Evolutionary conservation across 1,284 basidiomycete genomes (phyloP), one percentile per base, ranked within the genome.

Genomic region (Mycosarcoma maydis): DNA sequence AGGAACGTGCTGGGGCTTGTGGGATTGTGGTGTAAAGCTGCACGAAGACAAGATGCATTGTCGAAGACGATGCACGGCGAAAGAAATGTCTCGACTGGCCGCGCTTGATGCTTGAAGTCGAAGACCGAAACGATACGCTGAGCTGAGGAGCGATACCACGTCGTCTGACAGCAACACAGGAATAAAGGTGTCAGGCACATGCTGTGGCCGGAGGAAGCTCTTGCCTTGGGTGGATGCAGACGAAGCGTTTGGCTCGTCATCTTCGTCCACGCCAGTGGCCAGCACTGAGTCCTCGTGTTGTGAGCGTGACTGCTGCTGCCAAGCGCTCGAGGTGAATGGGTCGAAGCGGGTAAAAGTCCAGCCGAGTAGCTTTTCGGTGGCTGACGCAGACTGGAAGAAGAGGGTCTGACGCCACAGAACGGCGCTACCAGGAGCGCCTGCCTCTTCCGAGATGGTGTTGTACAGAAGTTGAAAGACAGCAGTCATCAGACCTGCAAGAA

Each of bases 331-430:
- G 19, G 61, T 54, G 44, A 65, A 72, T 16, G 69, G 68, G n/a
- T 69, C 60, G 32, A 60, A 53, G 32, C 68, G 57, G 22, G 73
- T 53, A 34, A 73, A 77, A 16, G 60, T 59, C 75, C 75, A 77
- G 22, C 61, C 61, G 5, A 77, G 53, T 16, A 77, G 56, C 34
- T 66, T 69, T 19, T 75, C 75, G 11, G 64, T 54, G 19, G 72
- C 41, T 1, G 73, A 60, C 16, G 60, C 61, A 41, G 71, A 58
- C 32, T 70, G 59, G 20, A 57, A 56, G 54, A 76, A 71, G 34
- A 70, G 56, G 2, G 42, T 45, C 7, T 55, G 44, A 2, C 50
- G 61, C 57, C 62, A 61, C 14, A 45, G 39, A 27, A 24, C 41
- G 30, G 48, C 36, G 19, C 37, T 51, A 24, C 41, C 23, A 3